Evolutionary conservation across 352 stramenopile genomes (phyloP).

Genomic region (Globisporangium emineosum): DNA sequence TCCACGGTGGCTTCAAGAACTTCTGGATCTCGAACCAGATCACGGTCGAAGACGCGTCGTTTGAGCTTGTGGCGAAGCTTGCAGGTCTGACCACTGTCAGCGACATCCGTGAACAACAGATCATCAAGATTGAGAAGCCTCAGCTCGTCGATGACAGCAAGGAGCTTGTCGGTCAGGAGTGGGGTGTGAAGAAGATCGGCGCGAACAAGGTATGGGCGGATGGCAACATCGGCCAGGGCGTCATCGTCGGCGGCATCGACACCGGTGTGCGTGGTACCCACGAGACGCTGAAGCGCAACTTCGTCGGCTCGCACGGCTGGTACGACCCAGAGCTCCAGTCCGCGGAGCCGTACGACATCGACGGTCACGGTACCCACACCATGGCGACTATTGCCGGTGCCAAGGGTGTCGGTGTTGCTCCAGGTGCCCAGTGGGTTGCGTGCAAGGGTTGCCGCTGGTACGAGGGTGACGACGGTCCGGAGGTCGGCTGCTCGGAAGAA

Average conservation of each 20-base stretch:
- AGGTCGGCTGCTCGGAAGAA: too few relatives aligned
- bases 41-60: too few relatives aligned
- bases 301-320: conserved; percentile 15
- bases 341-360: conserved; percentile 15
- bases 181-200: conserved; percentile 20
- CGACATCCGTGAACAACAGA: conserved; percentile 14
- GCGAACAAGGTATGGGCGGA: conserved; percentile 15
- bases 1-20: conserved; percentile 11
- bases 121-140: conserved; percentile 1
- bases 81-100: conserved; percentile 7
- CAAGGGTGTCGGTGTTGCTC: conserved; percentile 19
- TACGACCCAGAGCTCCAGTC: conserved; percentile 19
- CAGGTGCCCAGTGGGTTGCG: conserved; percentile 14
- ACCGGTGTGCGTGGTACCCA: conserved; percentile 21
- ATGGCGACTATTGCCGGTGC: conserved; percentile 18
- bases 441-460: conserved; percentile 21
- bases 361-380: conserved; percentile 20
- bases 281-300: conserved; percentile 21
- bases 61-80: conserved; percentile 22
- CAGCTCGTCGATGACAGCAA: neutral
- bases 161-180: conserved; percentile 12
- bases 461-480: too few relatives aligned
- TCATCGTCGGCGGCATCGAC: conserved; percentile 21
- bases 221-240: conserved; percentile 15
- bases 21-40: conserved; percentile 34